Percentiles rank a stretch among this genome's conserved stretches.
phyloP scores from a whole-genome alignment of 1,139 yeast genomes.

The Diutina neorugosa region DNA sequence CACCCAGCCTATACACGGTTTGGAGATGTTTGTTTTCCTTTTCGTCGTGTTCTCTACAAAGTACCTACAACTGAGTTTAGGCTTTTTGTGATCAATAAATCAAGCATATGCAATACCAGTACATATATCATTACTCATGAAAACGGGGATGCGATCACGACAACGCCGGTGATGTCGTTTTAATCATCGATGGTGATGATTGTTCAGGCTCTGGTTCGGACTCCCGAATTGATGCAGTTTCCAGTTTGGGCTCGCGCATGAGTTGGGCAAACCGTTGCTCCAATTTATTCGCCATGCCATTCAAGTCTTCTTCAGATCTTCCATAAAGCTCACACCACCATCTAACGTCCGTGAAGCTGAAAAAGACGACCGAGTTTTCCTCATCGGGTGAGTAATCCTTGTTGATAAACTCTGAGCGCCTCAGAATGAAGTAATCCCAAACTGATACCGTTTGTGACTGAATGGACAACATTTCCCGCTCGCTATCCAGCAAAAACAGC shows the following conservation, averaged over 20 bases:
- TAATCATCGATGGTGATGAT: neutral
- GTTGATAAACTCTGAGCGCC: slow-evolving; percentile 62
- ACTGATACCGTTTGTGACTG: slow-evolving; percentile 54
- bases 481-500: slow-evolving; percentile 68
- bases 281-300: slow-evolving; percentile 36
- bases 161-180: neutral
- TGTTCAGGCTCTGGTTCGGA: neutral
- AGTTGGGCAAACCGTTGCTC: slow-evolving; percentile 32
- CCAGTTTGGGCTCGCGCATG: slow-evolving; percentile 10
- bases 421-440: slow-evolving; percentile 86
- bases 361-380: slow-evolving; percentile 41
- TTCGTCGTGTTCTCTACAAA: no score
- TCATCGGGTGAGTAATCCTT: slow-evolving; percentile 12
- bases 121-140: neutral
- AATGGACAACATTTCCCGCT: slow-evolving; percentile 36
- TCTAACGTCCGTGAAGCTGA: slow-evolving; percentile 53
- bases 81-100: no score
- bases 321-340: slow-evolving; percentile 91
- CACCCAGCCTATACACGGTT: no score
- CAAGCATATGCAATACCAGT: neutral
- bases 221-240: neutral
- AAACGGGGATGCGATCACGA: neutral
- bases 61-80: no score
- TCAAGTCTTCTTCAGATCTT: slow-evolving; percentile 71
- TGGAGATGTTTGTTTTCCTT: no score